Evolutionary conservation across 257 asterid genomes (phyloP).

Genomic region (Ballota nigra): DNA sequence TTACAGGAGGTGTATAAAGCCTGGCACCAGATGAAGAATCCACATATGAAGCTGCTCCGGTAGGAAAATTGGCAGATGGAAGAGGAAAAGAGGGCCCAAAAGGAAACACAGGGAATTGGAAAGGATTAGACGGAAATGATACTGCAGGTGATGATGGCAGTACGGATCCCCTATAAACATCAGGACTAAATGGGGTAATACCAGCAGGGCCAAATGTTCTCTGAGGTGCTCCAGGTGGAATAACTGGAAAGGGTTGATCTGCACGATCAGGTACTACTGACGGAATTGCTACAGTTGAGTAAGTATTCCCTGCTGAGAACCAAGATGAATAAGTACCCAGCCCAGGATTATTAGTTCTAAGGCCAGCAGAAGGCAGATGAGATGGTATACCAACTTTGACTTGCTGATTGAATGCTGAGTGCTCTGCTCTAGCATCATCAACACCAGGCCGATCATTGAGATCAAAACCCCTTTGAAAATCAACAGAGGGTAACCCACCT

Average conservation of each 20-base stretch:
- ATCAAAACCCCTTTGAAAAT: constrained; percentile 42
- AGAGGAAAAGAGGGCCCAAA: constrained; percentile 43
- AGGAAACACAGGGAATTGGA: constrained; percentile 54
- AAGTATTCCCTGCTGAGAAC: constrained; percentile 66
- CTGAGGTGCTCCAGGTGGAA: constrained; percentile 61
- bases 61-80: constrained; percentile 56
- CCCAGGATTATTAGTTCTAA: constrained; percentile 34
- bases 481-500: neutral
- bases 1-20: constrained; percentile 46
- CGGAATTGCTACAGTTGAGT: constrained; percentile 49
- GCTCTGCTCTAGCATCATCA: constrained; percentile 36
- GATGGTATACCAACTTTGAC: constrained; percentile 38
- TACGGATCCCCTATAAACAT: constrained; percentile 71
- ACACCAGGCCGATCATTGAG: constrained; percentile 47
- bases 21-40: constrained; percentile 60
- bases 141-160: constrained; percentile 80
- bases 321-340: constrained; percentile 65
- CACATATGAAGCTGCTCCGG: constrained; percentile 45
- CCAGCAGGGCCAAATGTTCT: constrained; percentile 61
- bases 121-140: constrained; percentile 53
- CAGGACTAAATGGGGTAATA: constrained; percentile 44
- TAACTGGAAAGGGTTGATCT: constrained; percentile 41
- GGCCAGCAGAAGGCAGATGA: constrained; percentile 45
- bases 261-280: constrained; percentile 58
- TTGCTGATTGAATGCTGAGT: constrained; percentile 17